Evolutionary conservation across 192 early-diverging fungal genomes (phyloP).

Genomic region (Obelidium mucronatum): DNA sequence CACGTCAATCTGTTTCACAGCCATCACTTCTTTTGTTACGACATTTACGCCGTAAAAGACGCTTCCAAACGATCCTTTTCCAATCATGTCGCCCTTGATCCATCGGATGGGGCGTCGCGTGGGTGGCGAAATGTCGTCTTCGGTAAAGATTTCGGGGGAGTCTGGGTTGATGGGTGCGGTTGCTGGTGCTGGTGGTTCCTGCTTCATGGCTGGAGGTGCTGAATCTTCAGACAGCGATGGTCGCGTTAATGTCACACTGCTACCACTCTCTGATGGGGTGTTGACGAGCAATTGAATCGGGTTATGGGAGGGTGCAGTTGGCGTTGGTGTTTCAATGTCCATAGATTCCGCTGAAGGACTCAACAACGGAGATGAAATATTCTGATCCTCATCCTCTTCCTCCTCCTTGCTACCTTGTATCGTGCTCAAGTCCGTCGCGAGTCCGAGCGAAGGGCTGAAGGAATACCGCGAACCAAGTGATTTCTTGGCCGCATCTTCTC

Average conservation of each 20-base stretch:
- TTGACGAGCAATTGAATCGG: neutral
- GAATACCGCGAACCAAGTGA: neutral
- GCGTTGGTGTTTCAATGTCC: neutral
- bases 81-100: slow-evolving; percentile 90
- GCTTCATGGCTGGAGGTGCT: neutral
- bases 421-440: neutral
- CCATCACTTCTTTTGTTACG: slow-evolving; percentile 78
- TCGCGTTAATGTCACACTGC: neutral
- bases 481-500: neutral
- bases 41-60: slow-evolving; percentile 91
- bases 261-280: neutral
- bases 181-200: neutral
- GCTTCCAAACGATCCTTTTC: slow-evolving; percentile 90
- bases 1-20: slow-evolving; percentile 50
- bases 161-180: neutral
- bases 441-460: neutral
- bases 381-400: neutral
- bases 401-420: neutral
- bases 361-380: too few species aligned
- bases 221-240: neutral
- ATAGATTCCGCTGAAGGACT: neutral
- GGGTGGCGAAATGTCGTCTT: slow-evolving; percentile 24
- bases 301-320: neutral
- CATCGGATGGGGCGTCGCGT: slow-evolving; percentile 53
- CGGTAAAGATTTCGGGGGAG: slow-evolving; percentile 6